Evolutionary conservation across 208 protist genomes (phyloP).

Genomic region (Trypanosoma vivax): DNA sequence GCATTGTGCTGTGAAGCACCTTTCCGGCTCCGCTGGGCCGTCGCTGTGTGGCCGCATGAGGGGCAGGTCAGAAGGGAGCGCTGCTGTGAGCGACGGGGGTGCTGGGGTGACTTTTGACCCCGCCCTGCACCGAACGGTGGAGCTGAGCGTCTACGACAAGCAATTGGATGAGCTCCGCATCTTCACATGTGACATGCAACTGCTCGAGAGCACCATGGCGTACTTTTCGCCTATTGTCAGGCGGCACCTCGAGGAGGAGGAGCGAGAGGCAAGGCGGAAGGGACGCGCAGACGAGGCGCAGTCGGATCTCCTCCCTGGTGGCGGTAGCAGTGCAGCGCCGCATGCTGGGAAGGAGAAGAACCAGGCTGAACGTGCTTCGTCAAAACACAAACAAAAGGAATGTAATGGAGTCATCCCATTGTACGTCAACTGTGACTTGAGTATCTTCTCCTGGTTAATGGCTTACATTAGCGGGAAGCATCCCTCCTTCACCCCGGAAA

Average conservation of each 20-base stretch:
- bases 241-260: conserved; percentile 30
- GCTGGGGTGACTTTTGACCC: neutral
- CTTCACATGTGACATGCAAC: conserved; percentile 38
- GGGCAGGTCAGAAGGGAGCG: neutral
- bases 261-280: conserved; percentile 7
- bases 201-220: conserved; percentile 46
- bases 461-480: conserved; percentile 36
- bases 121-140: conserved; percentile 22
- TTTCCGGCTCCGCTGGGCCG: too few species aligned
- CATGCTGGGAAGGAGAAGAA: neutral
- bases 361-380: conserved; percentile 8
- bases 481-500: conserved; percentile 33
- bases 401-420: conserved; percentile 25
- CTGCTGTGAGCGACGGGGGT: neutral
- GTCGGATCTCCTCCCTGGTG: neutral
- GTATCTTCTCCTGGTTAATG: conserved; percentile 70
- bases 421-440: conserved; percentile 59
- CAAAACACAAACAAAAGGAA: neutral
- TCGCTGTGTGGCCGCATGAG: neutral
- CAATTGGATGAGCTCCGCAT: conserved; percentile 21
- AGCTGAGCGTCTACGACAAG: conserved; percentile 61
- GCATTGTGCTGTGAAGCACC: too few species aligned
- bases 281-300: conserved; percentile 20
- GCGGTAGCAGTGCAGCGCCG: neutral
- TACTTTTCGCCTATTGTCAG: conserved; percentile 59